Percentiles rank a stretch among this genome's conserved stretches.
These are phyloP conservation scores for Pyronema omphalodes DNA, from an alignment of 495 filamentous ascomycete genomes.

Conservation along the genomic window DNA sequence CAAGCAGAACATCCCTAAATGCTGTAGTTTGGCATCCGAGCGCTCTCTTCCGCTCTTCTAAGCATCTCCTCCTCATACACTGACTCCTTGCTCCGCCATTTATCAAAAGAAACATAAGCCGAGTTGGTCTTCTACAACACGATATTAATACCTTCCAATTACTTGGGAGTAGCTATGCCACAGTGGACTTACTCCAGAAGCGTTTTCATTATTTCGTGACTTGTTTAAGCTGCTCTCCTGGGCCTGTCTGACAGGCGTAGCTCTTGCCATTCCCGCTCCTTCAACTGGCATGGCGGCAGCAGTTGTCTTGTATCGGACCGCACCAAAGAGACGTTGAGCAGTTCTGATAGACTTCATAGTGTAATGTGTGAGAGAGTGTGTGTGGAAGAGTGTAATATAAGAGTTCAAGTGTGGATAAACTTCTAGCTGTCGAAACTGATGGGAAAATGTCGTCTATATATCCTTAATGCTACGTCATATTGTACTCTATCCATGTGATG, in stretches of 20 bases:
- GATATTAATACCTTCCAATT: background rate
- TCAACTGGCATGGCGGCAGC: background rate
- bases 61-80: background rate
- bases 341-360: background rate
- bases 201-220: background rate
- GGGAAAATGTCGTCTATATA: too few species aligned
- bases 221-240: background rate
- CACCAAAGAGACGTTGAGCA: background rate
- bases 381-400: background rate
- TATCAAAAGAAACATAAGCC: background rate
- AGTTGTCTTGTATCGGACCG: background rate
- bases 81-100: background rate
- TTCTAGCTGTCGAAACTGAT: too few species aligned
- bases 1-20: too few species aligned
- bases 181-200: background rate
- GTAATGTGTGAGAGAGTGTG: background rate
- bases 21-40: too few species aligned
- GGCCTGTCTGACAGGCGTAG: background rate
- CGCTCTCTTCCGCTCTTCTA: background rate
- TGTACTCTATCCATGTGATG: too few species aligned
- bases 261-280: background rate
- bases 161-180: background rate
- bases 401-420: too few species aligned
- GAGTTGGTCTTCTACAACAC: background rate
- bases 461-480: too few species aligned